Conservation (phyloP, 106 monocot genomes). For the Xerophyta viscosa region DNA sequence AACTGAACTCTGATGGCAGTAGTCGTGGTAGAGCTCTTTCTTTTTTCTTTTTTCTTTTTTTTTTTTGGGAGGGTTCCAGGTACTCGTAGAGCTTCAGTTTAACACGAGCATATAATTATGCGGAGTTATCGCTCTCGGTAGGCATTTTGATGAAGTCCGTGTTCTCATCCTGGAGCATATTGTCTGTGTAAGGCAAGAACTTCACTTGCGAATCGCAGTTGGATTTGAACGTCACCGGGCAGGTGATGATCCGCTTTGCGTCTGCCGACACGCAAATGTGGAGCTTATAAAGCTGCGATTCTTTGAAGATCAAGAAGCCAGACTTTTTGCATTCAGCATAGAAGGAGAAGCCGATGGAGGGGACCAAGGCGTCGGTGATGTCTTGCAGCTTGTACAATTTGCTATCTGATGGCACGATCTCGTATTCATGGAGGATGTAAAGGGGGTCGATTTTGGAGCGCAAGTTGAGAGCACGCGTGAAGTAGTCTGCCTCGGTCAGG, state of each 20-base stretch:
- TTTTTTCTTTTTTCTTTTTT: no score
- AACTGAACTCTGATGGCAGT: no score
- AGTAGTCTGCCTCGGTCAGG: slow-evolving; percentile 5
- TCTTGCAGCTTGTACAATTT: slow-evolving; percentile 5
- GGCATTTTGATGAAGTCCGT: slow-evolving; percentile 8
- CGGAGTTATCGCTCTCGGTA: neutral
- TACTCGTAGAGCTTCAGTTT: no score
- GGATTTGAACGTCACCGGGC: neutral
- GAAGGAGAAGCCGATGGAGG: slow-evolving; percentile 2
- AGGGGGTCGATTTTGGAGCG: slow-evolving; percentile 6
- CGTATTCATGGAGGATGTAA: neutral
- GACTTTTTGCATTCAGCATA: slow-evolving; percentile 7
- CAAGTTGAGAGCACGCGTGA: slow-evolving; percentile 6
- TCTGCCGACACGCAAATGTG: slow-evolving; percentile 13
- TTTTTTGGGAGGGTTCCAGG: no score
- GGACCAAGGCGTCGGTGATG: slow-evolving; percentile 5
- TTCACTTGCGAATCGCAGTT: slow-evolving; percentile 5
- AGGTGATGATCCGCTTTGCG: slow-evolving; percentile 9
- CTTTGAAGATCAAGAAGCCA: neutral
- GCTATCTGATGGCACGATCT: slow-evolving; percentile 5
- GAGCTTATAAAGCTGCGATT: slow-evolving; percentile 9
- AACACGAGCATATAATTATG: no score
- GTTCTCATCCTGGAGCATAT: neutral
- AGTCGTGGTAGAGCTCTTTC: no score
- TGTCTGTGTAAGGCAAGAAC: slow-evolving; percentile 5